phyloP scores from a whole-genome alignment of 495 filamentous ascomycete species.

The Clavariopsis aquatica region DNA sequence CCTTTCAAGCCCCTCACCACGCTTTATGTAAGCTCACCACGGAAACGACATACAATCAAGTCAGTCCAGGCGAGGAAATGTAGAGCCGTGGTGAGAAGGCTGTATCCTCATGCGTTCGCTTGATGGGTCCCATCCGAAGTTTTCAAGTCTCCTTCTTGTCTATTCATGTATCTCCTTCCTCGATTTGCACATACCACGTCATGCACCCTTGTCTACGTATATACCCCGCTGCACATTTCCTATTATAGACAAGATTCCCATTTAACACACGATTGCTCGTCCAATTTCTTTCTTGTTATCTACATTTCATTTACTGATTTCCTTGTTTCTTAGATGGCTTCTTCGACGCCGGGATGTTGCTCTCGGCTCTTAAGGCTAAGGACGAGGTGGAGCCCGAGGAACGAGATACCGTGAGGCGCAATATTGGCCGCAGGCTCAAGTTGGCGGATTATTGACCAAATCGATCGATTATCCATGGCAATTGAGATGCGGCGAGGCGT shows the following conservation, averaged over 20 bases:
- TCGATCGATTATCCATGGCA: not conserved
- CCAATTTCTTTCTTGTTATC: not conserved
- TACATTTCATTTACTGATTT: slow-evolving; percentile 39
- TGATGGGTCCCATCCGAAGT: slow-evolving; percentile 1
- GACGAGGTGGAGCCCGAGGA: slow-evolving; percentile 50
- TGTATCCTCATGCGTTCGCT: slow-evolving; percentile 32
- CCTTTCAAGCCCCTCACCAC: slow-evolving; percentile 31
- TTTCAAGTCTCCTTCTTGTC: slow-evolving; percentile 21
- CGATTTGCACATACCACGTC: slow-evolving; percentile 29
- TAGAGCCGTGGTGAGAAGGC: slow-evolving; percentile 29
- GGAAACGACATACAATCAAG: slow-evolving; percentile 15
- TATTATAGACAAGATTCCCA: slow-evolving; percentile 1
- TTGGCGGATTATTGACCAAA: slow-evolving; percentile 40
- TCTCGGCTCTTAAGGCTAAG: slow-evolving; percentile 75
- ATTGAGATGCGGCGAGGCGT: not conserved
- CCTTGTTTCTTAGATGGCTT: slow-evolving; percentile 70
- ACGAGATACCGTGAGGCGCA: slow-evolving; percentile 49
- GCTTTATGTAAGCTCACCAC: slow-evolving; percentile 28
- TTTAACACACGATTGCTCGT: not conserved
- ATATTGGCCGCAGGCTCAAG: slow-evolving; percentile 48
- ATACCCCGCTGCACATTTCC: not conserved
- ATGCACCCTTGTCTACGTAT: not conserved
- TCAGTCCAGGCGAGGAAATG: slow-evolving; percentile 19
- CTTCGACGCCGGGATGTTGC: slow-evolving; percentile 92
- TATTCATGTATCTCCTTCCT: slow-evolving; percentile 31